Evolutionary conservation across 2,329 filamentous ascomycete species (phyloP).

Genomic region (Aureobasidium sp.): DNA sequence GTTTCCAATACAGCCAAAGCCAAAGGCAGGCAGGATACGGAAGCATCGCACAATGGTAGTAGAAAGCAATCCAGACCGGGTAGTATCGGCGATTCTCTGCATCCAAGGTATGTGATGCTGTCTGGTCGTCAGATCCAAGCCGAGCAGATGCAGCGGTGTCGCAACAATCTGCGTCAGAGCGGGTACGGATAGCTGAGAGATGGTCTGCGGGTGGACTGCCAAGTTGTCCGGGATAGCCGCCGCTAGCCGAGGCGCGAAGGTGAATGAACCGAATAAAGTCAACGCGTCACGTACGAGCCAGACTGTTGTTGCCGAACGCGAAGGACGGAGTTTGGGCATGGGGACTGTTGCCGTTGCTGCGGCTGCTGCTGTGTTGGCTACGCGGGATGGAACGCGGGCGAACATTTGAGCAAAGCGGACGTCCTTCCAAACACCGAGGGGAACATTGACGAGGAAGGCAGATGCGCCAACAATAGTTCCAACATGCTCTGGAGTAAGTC

Average conservation of each 20-base stretch:
- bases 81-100: slow-evolving; percentile 16
- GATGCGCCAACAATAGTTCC: slow-evolving; percentile 21
- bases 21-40: slow-evolving; percentile 26
- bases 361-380: slow-evolving; percentile 5
- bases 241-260: slow-evolving; percentile 23
- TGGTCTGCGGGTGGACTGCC: slow-evolving; percentile 18
- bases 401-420: slow-evolving; percentile 25
- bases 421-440: slow-evolving; percentile 25
- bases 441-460: slow-evolving; percentile 24
- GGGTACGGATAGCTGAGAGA: slow-evolving; percentile 24
- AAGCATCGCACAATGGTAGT: slow-evolving; percentile 24
- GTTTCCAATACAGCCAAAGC: slow-evolving; percentile 23
- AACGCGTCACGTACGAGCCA: slow-evolving; percentile 26
- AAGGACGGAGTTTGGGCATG: slow-evolving; percentile 11
- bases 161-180: slow-evolving; percentile 24
- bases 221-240: slow-evolving; percentile 18
- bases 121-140: slow-evolving; percentile 22
- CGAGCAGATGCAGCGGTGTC: slow-evolving; percentile 24
- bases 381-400: slow-evolving; percentile 14
- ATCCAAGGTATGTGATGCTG: background rate
- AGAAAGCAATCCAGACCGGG: slow-evolving; percentile 17
- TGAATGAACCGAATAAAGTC: slow-evolving; percentile 27
- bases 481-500: slow-evolving; percentile 17
- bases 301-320: slow-evolving; percentile 19
- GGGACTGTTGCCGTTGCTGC: slow-evolving; percentile 2